phyloP scores from a whole-genome alignment of 1,139 yeast genomes.

The Kazachstania sp. region DNA sequence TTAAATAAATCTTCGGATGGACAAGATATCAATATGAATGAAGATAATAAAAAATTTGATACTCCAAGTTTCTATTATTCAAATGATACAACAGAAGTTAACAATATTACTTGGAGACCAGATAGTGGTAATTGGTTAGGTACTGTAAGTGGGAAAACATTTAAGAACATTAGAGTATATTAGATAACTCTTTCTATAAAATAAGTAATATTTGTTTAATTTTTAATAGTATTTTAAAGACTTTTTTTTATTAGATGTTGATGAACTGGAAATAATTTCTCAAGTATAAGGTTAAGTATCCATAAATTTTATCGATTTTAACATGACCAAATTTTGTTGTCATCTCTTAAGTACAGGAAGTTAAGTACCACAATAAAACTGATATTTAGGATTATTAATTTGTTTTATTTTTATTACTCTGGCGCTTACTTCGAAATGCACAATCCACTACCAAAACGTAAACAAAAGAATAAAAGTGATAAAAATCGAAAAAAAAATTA shows the following conservation, averaged over 20 bases:
- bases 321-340: too few species aligned
- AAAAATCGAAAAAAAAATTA: too few species aligned
- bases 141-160: constrained; percentile 66
- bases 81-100: constrained; percentile 40
- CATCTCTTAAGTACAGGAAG: too few species aligned
- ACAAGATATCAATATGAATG: constrained; percentile 1
- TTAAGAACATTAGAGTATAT: constrained; percentile 56
- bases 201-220: not conserved
- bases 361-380: too few species aligned
- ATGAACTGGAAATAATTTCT: not conserved
- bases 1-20: not conserved
- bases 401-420: not conserved
- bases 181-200: not conserved
- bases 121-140: constrained; percentile 70
- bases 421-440: too few species aligned
- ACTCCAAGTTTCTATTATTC: constrained; percentile 25
- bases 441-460: not conserved
- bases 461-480: constrained; percentile 1
- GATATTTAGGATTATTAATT: not conserved
- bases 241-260: too few species aligned
- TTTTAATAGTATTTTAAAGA: not conserved
- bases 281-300: not conserved
- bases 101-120: constrained; percentile 66
- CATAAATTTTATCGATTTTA: not conserved
- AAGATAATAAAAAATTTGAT: constrained; percentile 11